phyloP scores from a whole-genome alignment of 2,329 filamentous ascomycete species.

The Tolypocladium inflatum region DNA sequence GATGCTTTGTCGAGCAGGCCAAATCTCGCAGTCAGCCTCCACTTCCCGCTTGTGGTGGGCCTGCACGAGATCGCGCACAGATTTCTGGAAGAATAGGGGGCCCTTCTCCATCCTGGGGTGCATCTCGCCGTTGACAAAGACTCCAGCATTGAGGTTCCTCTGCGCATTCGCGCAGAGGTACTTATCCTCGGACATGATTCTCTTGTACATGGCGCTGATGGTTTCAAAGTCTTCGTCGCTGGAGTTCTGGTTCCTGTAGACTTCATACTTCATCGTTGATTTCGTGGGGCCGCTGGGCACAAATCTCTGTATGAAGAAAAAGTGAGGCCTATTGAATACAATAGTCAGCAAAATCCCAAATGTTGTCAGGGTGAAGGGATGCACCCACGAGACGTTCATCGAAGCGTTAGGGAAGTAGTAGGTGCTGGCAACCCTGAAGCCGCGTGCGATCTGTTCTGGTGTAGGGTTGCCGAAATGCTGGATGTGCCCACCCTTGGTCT shows the following conservation, averaged over 20 bases:
- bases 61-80: constrained; percentile 36
- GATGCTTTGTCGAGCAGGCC: constrained; percentile 35
- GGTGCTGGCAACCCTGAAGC: constrained; percentile 34
- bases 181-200: constrained; percentile 57
- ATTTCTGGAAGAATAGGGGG: constrained; percentile 45
- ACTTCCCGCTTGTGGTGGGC: constrained; percentile 38
- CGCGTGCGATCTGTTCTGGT: constrained; percentile 35
- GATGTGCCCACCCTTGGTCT: constrained; percentile 37
- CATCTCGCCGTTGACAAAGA: constrained; percentile 54
- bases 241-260: constrained; percentile 51
- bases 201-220: constrained; percentile 52
- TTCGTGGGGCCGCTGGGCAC: constrained; percentile 41
- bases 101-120: constrained; percentile 53
- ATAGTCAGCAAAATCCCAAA: not conserved
- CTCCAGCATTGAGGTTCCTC: constrained; percentile 49
- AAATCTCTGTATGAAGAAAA: constrained; percentile 56
- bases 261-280: constrained; percentile 51
- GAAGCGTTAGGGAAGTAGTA: constrained; percentile 43
- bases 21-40: constrained; percentile 35
- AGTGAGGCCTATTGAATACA: constrained; percentile 35
- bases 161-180: constrained; percentile 49
- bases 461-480: constrained; percentile 38
- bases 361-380: no score
- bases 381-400: constrained; percentile 37
- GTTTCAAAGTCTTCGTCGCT: constrained; percentile 47